Base-by-base conservation (phyloP, 805 yeast genomes). In the Brettanomyces anomalus region DNA sequence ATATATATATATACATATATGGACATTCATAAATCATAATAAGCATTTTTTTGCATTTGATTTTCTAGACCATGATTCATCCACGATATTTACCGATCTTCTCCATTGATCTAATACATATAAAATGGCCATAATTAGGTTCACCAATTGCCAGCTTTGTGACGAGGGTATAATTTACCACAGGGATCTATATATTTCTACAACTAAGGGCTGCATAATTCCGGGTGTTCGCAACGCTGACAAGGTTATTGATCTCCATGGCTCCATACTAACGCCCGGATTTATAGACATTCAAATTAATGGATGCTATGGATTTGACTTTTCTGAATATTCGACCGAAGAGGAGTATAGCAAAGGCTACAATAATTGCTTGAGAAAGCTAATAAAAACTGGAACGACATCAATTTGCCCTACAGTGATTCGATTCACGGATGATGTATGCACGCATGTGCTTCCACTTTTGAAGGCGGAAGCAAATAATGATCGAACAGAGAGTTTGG, bases 271-370 rank as follows among this genome's bases (percentile, higher is more conserved):
- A 30, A 68, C 78, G 0, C 80, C 81, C 0, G 81, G 81, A 1
- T 74, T 68, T 52, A 58, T 76, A 11, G 81, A 76, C 52, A 67
- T 72, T 47, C 81, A 76, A 55, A 72, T 74, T 46, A 76, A 76
- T 48, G 81, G 81, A 10, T 67, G 76, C 43, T 76, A 67, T 46
- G 81, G 81, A 3, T 61, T 75, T 47, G 77, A 76, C 46, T 76
- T 70, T 54, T 68, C 76, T 13, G 57, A 61, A 37, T 53, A 65
- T 37, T 57, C 65, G 4, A 45, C 64, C n/a, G 60, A 53, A 11
- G 61, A 52, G 11, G 51, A 58, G 15, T 74, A 67, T 49, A 52
- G 56, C 33, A 47, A 53, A 18, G 63, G 65, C 37, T 72, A 71
- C 50, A 53, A 59, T 17, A 68, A 68, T 42, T 71, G 68, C 32